A percentile compares a stretch with the other conserved stretches of the same genome.
phyloP scores from a whole-genome alignment of 345 rosid species.

The Nephelium lappaceum region DNA sequence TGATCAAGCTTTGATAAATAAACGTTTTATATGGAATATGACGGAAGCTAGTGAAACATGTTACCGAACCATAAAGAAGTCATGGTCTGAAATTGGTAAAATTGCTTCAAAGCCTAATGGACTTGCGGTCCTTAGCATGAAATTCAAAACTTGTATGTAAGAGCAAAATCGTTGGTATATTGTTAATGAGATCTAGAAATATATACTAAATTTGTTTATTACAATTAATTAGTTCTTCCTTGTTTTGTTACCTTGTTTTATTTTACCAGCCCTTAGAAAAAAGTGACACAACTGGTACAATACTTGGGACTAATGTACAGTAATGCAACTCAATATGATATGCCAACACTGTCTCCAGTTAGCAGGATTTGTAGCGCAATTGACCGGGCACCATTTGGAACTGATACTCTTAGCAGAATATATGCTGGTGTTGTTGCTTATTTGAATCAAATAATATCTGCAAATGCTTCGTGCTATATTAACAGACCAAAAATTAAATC shows the following conservation, averaged over 20 bases:
- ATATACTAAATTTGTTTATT: too few relatives aligned
- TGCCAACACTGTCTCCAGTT: conserved; percentile 27
- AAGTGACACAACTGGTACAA: conserved; percentile 23
- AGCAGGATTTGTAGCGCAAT: conserved; percentile 25
- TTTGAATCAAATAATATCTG: neutral
- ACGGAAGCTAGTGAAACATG: conserved; percentile 39
- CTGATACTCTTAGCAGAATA: conserved; percentile 27
- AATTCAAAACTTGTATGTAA: conserved; percentile 28
- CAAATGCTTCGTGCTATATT: conserved; percentile 9
- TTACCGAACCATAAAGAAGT: conserved; percentile 35
- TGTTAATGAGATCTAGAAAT: too few relatives aligned
- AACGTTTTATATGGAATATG: neutral
- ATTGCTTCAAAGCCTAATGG: conserved; percentile 11
- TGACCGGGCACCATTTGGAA: conserved; percentile 20
- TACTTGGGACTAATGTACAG: neutral
- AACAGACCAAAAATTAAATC: neutral
- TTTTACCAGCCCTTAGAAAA: conserved; percentile 32
- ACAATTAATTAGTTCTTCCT: too few relatives aligned
- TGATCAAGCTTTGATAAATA: too few relatives aligned
- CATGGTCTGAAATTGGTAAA: conserved; percentile 40
- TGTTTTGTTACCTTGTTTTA: neutral
- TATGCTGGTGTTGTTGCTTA: conserved; percentile 28
- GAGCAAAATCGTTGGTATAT: neutral
- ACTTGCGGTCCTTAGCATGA: conserved; percentile 10
- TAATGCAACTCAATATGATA: conserved; percentile 27